These are phyloP conservation scores for Podospora sp. DNA, from an alignment of 495 filamentous ascomycete species.

Conservation along the genomic window DNA sequence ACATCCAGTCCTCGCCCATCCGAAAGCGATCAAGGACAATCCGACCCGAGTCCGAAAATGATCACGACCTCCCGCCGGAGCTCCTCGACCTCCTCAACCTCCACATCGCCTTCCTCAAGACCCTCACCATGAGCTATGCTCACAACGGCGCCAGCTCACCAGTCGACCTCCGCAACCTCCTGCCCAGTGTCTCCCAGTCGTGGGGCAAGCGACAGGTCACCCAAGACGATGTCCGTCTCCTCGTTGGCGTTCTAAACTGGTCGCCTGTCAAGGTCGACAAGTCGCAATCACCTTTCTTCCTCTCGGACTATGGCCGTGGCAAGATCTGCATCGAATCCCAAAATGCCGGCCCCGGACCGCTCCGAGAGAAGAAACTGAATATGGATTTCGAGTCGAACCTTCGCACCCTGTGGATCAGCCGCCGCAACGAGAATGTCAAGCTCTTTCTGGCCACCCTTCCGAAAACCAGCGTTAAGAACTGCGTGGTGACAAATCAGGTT, in stretches of 20 bases:
- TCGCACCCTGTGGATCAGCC: constrained; percentile 47
- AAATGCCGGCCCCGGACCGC: constrained; percentile 38
- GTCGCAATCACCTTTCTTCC: constrained; percentile 42
- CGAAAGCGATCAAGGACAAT: constrained; percentile 37
- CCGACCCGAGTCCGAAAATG: constrained; percentile 33
- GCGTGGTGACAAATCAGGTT: constrained; percentile 46
- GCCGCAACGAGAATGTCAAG: constrained; percentile 26
- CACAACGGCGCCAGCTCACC: constrained; percentile 66
- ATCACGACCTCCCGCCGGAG: constrained; percentile 52
- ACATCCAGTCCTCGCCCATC: constrained; percentile 42
- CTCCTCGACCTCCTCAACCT: constrained; percentile 59
- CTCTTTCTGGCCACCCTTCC: constrained; percentile 59
- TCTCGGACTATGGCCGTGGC: constrained; percentile 63
- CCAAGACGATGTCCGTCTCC: constrained; percentile 59
- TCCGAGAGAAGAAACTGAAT: constrained; percentile 61
- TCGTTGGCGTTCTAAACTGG: constrained; percentile 54
- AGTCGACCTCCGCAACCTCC: constrained; percentile 59
- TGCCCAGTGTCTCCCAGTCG: constrained; percentile 55
- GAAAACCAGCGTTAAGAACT: constrained; percentile 53
- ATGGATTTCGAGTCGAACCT: constrained; percentile 55
- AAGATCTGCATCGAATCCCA: constrained; percentile 48
- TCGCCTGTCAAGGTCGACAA: constrained; percentile 21
- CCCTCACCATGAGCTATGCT: constrained; percentile 60
- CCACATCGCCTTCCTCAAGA: constrained; percentile 59
- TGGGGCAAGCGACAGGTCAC: constrained; percentile 65